Percentiles rank a stretch among this genome's conserved stretches.
Conservation (phyloP, 257 asterid species). For the Solanum chiquidenum region DNA sequence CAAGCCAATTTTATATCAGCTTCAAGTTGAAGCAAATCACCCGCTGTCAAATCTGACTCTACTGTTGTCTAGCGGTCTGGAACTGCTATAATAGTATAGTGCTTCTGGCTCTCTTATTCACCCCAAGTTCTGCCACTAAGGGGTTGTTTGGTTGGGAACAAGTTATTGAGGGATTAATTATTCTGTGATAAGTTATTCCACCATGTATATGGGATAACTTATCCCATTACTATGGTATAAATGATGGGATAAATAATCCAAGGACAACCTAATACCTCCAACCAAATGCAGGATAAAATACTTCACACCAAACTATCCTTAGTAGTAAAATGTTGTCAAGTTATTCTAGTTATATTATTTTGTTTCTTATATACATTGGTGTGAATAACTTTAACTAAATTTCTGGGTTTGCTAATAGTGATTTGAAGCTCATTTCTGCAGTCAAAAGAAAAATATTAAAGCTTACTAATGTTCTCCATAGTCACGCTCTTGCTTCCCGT, state of each 20-base stretch:
- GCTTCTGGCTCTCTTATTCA: neutral
- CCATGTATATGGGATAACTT: neutral
- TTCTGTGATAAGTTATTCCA: neutral
- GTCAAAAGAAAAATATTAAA: neutral
- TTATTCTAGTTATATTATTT: neutral
- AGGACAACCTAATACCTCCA: neutral
- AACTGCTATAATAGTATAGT: neutral
- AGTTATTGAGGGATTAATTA: neutral
- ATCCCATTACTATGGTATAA: neutral
- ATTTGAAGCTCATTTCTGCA: neutral
- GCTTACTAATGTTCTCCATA: neutral
- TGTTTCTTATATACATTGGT: neutral
- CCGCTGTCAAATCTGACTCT: neutral
- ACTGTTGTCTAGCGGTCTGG: neutral
- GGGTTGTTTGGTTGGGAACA: neutral
- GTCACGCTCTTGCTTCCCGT: constrained; percentile 1
- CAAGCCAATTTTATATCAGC: neutral
- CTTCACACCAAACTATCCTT: neutral
- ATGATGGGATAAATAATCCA: neutral
- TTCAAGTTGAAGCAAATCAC: neutral
- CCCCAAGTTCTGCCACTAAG: neutral
- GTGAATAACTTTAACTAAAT: neutral
- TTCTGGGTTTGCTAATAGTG: neutral
- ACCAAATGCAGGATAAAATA: neutral
- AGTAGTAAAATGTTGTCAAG: neutral